Evolutionary conservation across 2,329 filamentous ascomycete species (phyloP).

Genomic region (Calonectria leucothoes): DNA sequence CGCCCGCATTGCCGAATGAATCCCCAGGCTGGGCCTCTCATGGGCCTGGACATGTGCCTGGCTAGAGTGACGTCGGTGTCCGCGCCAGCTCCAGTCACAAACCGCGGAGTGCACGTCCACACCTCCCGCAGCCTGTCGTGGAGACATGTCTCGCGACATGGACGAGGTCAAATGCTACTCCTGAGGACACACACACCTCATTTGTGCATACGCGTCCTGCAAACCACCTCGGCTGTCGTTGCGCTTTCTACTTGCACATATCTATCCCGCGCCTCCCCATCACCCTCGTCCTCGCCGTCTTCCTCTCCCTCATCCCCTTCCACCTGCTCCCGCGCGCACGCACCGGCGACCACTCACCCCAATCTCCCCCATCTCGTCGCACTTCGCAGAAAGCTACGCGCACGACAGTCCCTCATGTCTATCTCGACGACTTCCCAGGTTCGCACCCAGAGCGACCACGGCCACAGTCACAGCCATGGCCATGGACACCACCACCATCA

Average conservation of each 20-base stretch:
- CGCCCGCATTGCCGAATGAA: constrained; percentile 42
- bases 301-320: constrained; percentile 25
- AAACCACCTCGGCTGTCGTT: constrained; percentile 37
- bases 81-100: constrained; percentile 15
- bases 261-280: constrained; percentile 35
- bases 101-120: constrained; percentile 18
- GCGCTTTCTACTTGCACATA: constrained; percentile 41
- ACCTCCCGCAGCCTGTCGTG: constrained; percentile 33
- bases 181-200: constrained; percentile 38
- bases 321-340: background rate
- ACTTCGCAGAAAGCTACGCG: constrained; percentile 35
- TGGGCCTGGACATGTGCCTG: constrained; percentile 42
- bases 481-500: constrained; percentile 74
- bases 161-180: constrained; percentile 38
- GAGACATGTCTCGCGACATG: constrained; percentile 36
- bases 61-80: constrained; percentile 43
- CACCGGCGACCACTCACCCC: constrained; percentile 22
- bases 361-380: constrained; percentile 38
- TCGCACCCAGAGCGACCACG: constrained; percentile 45
- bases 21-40: constrained; percentile 47
- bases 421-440: constrained; percentile 44
- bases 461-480: constrained; percentile 33
- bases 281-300: constrained; percentile 17
- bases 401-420: constrained; percentile 40
- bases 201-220: constrained; percentile 35